Evolutionary conservation across 208 protist species (phyloP).

Genomic region (Crithidia acanthocephali): DNA sequence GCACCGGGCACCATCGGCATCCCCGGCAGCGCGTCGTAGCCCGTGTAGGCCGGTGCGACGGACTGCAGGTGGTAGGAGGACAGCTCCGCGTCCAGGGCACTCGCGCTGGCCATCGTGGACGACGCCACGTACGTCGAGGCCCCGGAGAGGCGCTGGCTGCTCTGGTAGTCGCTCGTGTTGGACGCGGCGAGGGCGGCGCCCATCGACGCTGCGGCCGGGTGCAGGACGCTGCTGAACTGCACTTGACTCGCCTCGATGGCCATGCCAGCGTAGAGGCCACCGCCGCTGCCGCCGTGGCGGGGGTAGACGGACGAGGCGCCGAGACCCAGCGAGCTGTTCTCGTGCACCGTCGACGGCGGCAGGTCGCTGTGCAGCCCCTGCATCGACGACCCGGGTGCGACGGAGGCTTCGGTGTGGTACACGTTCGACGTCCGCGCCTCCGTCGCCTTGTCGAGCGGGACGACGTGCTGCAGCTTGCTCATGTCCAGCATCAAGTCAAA

Average conservation of each 20-base stretch:
- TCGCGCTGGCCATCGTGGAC: conserved; percentile 21
- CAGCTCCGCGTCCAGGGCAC: conserved; percentile 33
- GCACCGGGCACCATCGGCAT: conserved; percentile 21
- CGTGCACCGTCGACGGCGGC: conserved; percentile 77
- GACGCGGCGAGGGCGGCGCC: conserved; percentile 27
- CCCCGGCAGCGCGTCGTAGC: conserved; percentile 9
- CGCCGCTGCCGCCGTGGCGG: conserved; percentile 1
- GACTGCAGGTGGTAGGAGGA: conserved; percentile 85
- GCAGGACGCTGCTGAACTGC: conserved; percentile 47
- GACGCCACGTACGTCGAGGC: conserved; percentile 30
- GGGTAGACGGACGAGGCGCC: conserved; percentile 31
- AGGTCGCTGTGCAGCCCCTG: conserved; percentile 38
- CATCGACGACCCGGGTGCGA: conserved; percentile 34
- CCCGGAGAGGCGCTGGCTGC: conserved; percentile 27
- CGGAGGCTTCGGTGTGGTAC: conserved; percentile 81
- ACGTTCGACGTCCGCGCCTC: conserved; percentile 76
- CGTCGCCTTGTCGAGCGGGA: conserved; percentile 80
- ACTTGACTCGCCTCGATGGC: conserved; percentile 66
- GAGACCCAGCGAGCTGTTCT: conserved; percentile 54
- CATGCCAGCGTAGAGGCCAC: conserved; percentile 51
- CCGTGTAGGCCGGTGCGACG: conserved; percentile 27
- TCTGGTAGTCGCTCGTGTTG: conserved; percentile 46
- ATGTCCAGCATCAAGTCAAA: conserved; percentile 98
- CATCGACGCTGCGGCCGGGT: conserved; percentile 3
- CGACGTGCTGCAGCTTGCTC: conserved; percentile 84